Conservation (phyloP, 805 yeast genomes). For the Millerozyma acaciae region DNA sequence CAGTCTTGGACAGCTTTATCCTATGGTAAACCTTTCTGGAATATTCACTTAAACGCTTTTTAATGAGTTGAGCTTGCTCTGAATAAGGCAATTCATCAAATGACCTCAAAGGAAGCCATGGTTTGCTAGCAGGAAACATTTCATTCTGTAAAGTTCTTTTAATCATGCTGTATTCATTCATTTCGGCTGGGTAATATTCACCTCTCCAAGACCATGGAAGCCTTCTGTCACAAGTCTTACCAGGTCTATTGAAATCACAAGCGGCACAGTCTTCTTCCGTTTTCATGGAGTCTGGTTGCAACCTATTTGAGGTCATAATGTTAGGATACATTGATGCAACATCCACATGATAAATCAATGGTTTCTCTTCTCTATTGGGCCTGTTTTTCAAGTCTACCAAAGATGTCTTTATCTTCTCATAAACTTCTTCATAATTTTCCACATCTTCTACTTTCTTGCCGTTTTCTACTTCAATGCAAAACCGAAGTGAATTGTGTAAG, state of each 20-base stretch:
- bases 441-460: conserved; percentile 71
- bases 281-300: conserved; percentile 98
- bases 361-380: conserved; percentile 70
- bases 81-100: conserved; percentile 74
- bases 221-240: conserved; percentile 86
- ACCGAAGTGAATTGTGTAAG: conserved; percentile 71
- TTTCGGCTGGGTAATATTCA: conserved; percentile 85
- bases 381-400: conserved; percentile 56
- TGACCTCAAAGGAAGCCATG: conserved; percentile 53
- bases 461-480: conserved; percentile 81
- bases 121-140: conserved; percentile 59
- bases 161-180: conserved; percentile 87
- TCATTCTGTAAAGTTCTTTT: conserved; percentile 79
- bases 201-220: conserved; percentile 99
- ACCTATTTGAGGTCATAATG: conserved; percentile 94
- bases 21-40: conserved; percentile 82
- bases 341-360: conserved; percentile 93
- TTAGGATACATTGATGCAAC: conserved; percentile 99
- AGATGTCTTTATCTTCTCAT: conserved; percentile 49
- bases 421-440: conserved; percentile 73
- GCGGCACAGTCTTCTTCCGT: conserved; percentile 93
- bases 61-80: conserved; percentile 74
- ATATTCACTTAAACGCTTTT: conserved; percentile 76
- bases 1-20: conserved; percentile 74
- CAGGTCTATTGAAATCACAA: conserved; percentile 95